Percentiles rank a stretch among this genome's conserved stretches.
Conservation (phyloP, 768 basidiomycete genomes). For the Pholiota molesta region DNA sequence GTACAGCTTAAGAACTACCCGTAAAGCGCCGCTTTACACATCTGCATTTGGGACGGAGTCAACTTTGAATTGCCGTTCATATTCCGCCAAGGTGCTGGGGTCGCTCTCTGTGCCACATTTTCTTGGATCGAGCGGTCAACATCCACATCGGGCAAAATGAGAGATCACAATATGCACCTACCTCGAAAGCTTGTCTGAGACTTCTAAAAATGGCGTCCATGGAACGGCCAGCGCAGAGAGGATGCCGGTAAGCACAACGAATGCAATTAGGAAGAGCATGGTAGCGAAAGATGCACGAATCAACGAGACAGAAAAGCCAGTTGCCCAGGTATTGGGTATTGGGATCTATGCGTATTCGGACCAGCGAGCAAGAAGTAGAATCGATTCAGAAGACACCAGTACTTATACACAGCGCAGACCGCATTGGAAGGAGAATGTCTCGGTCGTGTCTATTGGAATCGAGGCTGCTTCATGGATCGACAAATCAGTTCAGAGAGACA, state of each 20-base stretch:
- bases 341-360: background rate
- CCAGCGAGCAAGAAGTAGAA: background rate
- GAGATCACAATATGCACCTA: background rate
- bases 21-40: too few relatives aligned
- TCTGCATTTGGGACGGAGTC: background rate
- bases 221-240: background rate
- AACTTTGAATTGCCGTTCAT: background rate
- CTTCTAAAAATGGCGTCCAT: background rate
- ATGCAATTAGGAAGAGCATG: background rate
- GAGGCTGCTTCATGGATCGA: background rate
- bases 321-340: background rate
- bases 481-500: too few relatives aligned
- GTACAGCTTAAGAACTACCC: too few relatives aligned
- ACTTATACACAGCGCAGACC: background rate
- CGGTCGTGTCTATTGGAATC: background rate
- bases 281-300: background rate
- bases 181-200: background rate
- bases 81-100: background rate
- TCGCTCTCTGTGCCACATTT: constrained; percentile 2
- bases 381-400: background rate
- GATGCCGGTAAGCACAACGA: background rate
- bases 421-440: background rate
- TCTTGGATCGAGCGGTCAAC: background rate
- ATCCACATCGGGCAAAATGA: background rate
- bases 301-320: background rate